These are phyloP conservation scores for Limnanthes douglasii DNA, from an alignment of 345 rosid species.

Conservation along the genomic window DNA sequence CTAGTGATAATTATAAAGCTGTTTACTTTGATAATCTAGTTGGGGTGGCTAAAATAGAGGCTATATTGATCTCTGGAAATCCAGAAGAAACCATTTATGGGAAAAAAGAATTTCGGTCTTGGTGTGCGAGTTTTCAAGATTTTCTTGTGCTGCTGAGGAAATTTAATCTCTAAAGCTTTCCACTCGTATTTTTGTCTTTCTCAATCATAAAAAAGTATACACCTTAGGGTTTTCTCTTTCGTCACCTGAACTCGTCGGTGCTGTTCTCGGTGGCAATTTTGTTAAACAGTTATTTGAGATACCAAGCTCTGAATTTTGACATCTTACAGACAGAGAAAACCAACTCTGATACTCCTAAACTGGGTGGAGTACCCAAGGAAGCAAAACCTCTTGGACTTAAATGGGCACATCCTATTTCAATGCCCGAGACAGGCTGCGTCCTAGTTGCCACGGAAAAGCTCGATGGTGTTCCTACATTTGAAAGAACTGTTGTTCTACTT, in stretches of 20 bases:
- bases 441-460: constrained; percentile 94
- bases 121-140: no score
- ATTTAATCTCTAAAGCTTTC: no score
- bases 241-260: no score
- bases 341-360: constrained; percentile 36
- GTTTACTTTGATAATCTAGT: background rate
- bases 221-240: no score
- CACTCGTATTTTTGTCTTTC: no score
- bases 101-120: no score
- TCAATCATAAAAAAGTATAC: no score
- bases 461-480: constrained; percentile 68
- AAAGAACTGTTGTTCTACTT: constrained; percentile 83
- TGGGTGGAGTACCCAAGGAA: constrained; percentile 22
- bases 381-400: constrained; percentile 39
- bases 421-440: constrained; percentile 87
- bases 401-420: constrained; percentile 94
- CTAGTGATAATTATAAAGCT: background rate
- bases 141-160: no score
- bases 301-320: constrained; percentile 5
- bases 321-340: constrained; percentile 19
- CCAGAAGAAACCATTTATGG: no score
- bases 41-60: no score
- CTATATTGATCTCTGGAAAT: background rate
- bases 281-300: no score
- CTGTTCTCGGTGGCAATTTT: no score